Conservation (phyloP, 257 asterid species). For the Nicotiana paniculata region DNA sequence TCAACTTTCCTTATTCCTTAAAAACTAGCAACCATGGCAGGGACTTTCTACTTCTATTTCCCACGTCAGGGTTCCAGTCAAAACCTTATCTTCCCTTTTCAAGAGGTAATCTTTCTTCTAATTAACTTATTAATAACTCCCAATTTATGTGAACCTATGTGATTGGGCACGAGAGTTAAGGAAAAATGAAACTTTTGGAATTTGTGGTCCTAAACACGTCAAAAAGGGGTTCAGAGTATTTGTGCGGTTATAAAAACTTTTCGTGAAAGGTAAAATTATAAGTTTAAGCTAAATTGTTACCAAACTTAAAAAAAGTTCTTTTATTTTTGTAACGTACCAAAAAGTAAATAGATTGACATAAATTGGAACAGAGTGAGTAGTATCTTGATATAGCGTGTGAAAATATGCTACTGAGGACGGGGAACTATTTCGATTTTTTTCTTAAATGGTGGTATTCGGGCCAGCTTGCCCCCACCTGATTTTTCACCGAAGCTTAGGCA, state of each 20-base stretch:
- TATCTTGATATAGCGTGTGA: neutral
- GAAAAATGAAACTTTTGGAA: too few relatives aligned
- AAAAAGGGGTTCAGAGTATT: too few relatives aligned
- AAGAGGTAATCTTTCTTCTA: conserved; percentile 24
- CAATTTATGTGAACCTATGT: too few relatives aligned
- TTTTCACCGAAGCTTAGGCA: neutral
- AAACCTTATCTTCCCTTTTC: conserved; percentile 24
- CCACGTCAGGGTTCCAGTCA: conserved; percentile 24
- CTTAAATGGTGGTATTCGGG: neutral
- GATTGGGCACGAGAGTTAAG: too few relatives aligned
- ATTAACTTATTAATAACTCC: neutral
- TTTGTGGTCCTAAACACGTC: too few relatives aligned
- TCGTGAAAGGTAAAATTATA: too few relatives aligned
- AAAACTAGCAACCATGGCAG: conserved; percentile 25
- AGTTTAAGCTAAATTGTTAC: too few relatives aligned
- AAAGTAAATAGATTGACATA: too few relatives aligned
- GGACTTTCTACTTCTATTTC: conserved; percentile 26
- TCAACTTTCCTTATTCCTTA: conserved; percentile 41
- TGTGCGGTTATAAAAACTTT: too few relatives aligned
- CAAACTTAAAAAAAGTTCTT: too few relatives aligned
- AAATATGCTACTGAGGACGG: neutral
- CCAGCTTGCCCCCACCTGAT: neutral
- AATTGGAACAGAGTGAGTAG: neutral
- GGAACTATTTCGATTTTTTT: neutral
- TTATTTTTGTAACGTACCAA: too few relatives aligned